Base-by-base conservation (phyloP, 139 green algal genomes). In the Volvox africanus region DNA sequence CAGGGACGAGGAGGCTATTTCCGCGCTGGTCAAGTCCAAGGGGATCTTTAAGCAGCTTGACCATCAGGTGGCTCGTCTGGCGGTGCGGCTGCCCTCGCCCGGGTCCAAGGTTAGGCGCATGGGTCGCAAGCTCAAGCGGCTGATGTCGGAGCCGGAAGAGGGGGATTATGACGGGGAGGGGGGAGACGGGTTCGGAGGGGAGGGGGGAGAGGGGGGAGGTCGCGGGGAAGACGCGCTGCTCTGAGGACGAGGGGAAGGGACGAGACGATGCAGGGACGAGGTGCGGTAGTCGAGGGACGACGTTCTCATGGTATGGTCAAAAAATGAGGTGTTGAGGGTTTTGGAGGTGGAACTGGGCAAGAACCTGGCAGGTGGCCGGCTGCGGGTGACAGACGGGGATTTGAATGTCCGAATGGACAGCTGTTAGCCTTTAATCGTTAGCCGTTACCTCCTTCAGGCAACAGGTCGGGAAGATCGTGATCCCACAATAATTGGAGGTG, bases 61-160 rank as follows among this genome's bases (percentile, higher is more conserved):
- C 82, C 94, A 94, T 61, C 82, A 90, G 80, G 91, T 94, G 75
- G 93, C 87, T 0, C 90, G 91, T 26, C 92, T 97, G 71, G 94
- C 93, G 0, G 93, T 88, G 61, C 93, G 93, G 80, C 88, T 97
- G 80, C 92, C 94, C 28, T 17, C 30, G 24, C 73, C 73, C 50
- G n/a, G 28, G 30, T 20, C 14, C 65, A 55, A 61, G 19, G n/a
- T 93, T 50, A 67, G 88, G 30, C 87, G 87, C 77, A 91, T 93
- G 90, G 77, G 83, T 0, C 84, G 90, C 21, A 88, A 89, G 30
- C 77, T 93, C 61, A 37, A 80, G 16, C 35, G 44, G 2, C 61
- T 89, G 26, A 93, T 93, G 90, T 62, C 36, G 65, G 19, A 36
- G 17, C 16, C 33, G 35, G 89, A 82, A 24, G 37, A 32, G 6